Base-by-base conservation (phyloP, 306 rosid species). In the Hippophae rhamnoides region DNA sequence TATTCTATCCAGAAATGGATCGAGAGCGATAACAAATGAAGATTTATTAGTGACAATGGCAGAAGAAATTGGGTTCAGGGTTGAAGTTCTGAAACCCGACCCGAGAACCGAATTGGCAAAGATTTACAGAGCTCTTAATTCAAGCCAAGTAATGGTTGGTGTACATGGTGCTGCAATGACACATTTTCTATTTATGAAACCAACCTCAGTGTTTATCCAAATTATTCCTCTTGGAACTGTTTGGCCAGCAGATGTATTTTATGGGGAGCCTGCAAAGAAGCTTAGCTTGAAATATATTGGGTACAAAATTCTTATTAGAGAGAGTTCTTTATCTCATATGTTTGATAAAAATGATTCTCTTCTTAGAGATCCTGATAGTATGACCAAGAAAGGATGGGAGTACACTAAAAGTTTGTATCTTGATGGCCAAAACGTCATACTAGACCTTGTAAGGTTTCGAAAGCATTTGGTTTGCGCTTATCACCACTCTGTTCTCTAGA, bases 151-250 rank as follows among this genome's bases (percentile, higher is more conserved):
- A 6, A 80, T 93, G 97, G 54, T 93, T 56, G 99, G 99, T 6
- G 97, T 86, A 9, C 99, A 93, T 71, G 99, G 99, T 7, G 99
- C 99, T 7, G 99, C 99, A 13, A 82, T 93, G 99, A 93, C 99
- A 3, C 99, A 93, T 64, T 86, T 79, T 46, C 31, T 93, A 42
- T 93, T 93, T 67, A 53, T 93, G 89, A 88, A 68, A 61, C 95
- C 97, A 12, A 70, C 76, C 2, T 74, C 73, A 23, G 81, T 87
- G 66, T 86, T 88, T 50, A 88, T 93, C 64, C 99, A 93, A 79
- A 86, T 88, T 27, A 53, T 93, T 62, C 99, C 97, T 9, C 82
- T 93, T 3, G 99, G 99, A 6, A 82, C 89, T 0, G 73, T 13
- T 5, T 93, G 99, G 99, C 94, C 99, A 10, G 97, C 99, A 7